Evolutionary conservation across 768 basidiomycete species (phyloP), one percentile per base, ranked within the genome.

Genomic region (Trametes gibbosa): DNA sequence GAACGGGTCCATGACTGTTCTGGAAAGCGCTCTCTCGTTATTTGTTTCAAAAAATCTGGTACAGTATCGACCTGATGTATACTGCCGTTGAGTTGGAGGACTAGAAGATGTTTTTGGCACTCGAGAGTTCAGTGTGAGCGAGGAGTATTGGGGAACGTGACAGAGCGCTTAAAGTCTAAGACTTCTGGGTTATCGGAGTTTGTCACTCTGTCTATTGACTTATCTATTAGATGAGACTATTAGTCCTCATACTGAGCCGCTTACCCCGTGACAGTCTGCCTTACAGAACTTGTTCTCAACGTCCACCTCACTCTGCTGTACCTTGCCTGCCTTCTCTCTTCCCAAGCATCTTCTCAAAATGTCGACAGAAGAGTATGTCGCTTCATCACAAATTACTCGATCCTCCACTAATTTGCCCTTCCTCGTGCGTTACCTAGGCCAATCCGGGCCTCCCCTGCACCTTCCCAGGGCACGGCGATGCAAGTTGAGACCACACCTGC

Each of bases 1-100:
- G 64, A 86, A 87, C 0, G 84, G 84, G 65, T 87, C 85, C 84
- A 85, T 83, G 21, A 24, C 9, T 23, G 9, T 32, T 4, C 29
- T 5, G 29, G 29, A 10, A 32, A 32, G 8, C 17, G 12, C 17
- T 17, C 8, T 14, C 19, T 46, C 9, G 45, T 23, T 42, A 2
- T 42, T 8, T 8, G 12, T 42, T 42, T 42, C 14, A 42, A 21
- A n/a, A 42, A 16, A 7, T 19, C 21, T 8, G 29, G 29, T 10
- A 32, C 29, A 32, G 10, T 32, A 4, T 32, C 29, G 29, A 5
- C 10, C 10, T 4, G 4, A 10, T 32, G 10, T 32, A 32, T 32
- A 42, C 17, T 42, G 41, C 12, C 41, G 41, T 42, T 10, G 29
- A 32, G 29, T 10, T 5, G 29, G 29, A 32, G 29, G 5, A 10